A percentile compares a stretch with the other conserved stretches of the same genome.
phyloP scores from a whole-genome alignment of 2,329 filamentous ascomycete genomes.

The Aureobasidium musti region DNA sequence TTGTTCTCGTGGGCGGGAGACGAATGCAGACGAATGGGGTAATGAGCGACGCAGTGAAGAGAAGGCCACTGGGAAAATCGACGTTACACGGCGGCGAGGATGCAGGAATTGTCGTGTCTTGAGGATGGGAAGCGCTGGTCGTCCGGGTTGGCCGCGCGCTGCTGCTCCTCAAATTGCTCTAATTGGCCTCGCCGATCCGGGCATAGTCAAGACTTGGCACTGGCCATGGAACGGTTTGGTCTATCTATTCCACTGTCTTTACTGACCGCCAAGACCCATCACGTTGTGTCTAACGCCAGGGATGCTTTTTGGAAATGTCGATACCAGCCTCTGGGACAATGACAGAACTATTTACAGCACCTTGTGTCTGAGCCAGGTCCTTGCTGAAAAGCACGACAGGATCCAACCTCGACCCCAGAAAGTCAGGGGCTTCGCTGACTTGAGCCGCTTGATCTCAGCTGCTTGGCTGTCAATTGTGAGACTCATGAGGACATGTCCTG shows the following conservation, averaged over 20 bases:
- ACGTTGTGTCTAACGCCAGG: not conserved
- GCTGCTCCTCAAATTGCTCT: slow-evolving; percentile 19
- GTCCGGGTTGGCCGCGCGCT: not conserved
- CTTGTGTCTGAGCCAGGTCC: not conserved
- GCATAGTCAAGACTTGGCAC: slow-evolving; percentile 4
- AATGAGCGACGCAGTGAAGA: slow-evolving; percentile 29
- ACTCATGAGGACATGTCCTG: not conserved
- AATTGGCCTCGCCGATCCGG: slow-evolving; percentile 9
- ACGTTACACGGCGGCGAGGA: slow-evolving; percentile 28
- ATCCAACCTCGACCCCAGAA: not conserved
- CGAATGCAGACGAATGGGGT: slow-evolving; percentile 24
- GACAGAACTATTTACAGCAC: not conserved
- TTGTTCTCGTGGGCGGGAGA: slow-evolving; percentile 25
- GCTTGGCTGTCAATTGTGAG: not conserved
- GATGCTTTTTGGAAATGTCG: not conserved
- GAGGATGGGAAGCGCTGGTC: slow-evolving; percentile 2
- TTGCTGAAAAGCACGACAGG: not conserved
- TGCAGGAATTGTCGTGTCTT: slow-evolving; percentile 27
- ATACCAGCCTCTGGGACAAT: not conserved
- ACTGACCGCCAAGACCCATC: slow-evolving; percentile 11
- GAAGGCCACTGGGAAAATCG: slow-evolving; percentile 18
- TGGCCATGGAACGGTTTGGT: slow-evolving; percentile 4
- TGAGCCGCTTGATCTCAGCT: not conserved
- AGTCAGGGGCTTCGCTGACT: slow-evolving; percentile 1
- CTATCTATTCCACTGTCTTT: slow-evolving; percentile 20